These are phyloP conservation scores for Backusella parvicylindrica DNA, from an alignment of 192 early-diverging fungal species.

Conservation along the genomic window DNA sequence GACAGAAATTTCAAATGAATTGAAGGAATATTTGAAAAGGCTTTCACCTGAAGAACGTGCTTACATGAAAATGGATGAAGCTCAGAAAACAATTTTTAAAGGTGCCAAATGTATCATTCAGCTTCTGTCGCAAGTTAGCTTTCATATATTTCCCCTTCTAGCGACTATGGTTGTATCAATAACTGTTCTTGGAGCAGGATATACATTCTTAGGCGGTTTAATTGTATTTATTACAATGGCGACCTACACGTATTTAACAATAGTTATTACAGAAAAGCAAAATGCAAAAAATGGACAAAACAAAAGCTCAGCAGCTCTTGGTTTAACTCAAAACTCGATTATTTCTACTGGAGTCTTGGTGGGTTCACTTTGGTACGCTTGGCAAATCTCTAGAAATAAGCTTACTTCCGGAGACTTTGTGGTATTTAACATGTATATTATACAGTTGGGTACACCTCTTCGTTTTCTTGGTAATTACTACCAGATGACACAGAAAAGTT, in stretches of 20 bases:
- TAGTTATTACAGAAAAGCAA: slow-evolving; percentile 73
- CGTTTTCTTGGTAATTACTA: slow-evolving; percentile 92
- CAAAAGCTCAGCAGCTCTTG: slow-evolving; percentile 70
- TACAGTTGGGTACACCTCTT: slow-evolving; percentile 84
- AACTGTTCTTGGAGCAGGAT: slow-evolving; percentile 58
- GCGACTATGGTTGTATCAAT: slow-evolving; percentile 82
- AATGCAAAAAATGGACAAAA: slow-evolving; percentile 74
- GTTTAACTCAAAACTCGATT: slow-evolving; percentile 80
- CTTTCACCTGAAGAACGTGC: slow-evolving; percentile 91
- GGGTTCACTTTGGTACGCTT: slow-evolving; percentile 77
- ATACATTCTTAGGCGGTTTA: slow-evolving; percentile 69
- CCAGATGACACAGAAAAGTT: slow-evolving; percentile 86
- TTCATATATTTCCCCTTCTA: slow-evolving; percentile 87
- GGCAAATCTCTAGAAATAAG: slow-evolving; percentile 64
- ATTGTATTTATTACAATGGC: slow-evolving; percentile 86
- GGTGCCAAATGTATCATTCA: slow-evolving; percentile 69
- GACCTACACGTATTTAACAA: slow-evolving; percentile 72
- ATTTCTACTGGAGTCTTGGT: slow-evolving; percentile 80
- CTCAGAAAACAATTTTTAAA: slow-evolving; percentile 83
- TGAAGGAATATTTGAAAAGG: slow-evolving; percentile 84
- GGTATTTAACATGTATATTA: slow-evolving; percentile 81
- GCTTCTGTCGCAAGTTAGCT: slow-evolving; percentile 74
- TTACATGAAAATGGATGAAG: slow-evolving; percentile 90
- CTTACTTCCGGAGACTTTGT: slow-evolving; percentile 84
- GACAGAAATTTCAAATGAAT: slow-evolving; percentile 76